A percentile compares a stretch with the other conserved stretches of the same genome.
Evolutionary conservation across 768 basidiomycete genomes (phyloP).

Genomic region (Porphyrellus cyaneotinctus): DNA sequence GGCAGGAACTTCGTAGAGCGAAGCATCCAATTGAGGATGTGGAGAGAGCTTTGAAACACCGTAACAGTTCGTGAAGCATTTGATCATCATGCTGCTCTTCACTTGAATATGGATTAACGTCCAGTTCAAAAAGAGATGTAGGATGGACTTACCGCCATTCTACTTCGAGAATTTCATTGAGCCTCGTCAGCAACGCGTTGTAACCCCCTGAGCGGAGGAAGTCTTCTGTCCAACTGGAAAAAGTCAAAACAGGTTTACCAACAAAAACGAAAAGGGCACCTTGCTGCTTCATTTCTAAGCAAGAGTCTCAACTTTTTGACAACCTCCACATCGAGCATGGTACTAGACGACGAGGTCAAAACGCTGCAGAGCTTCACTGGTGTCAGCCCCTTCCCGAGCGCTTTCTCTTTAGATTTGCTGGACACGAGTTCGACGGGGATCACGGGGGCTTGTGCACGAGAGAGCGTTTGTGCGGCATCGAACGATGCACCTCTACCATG

Average conservation of each 20-base stretch:
- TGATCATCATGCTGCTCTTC: slow-evolving; percentile 99
- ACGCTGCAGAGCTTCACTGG: slow-evolving; percentile 66
- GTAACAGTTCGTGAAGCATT: slow-evolving; percentile 83
- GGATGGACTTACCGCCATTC: slow-evolving; percentile 84
- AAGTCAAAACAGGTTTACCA: not conserved
- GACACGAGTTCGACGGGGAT: slow-evolving; percentile 36
- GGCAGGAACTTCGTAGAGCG: slow-evolving; percentile 84
- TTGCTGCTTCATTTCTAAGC: slow-evolving; percentile 87
- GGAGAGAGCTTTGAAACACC: slow-evolving; percentile 91
- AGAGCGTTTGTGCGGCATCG: slow-evolving; percentile 50
- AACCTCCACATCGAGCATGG: slow-evolving; percentile 75
- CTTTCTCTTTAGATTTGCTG: slow-evolving; percentile 50
- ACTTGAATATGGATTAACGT: slow-evolving; percentile 38
- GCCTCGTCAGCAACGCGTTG: slow-evolving; percentile 69
- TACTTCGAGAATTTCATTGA: slow-evolving; percentile 89
- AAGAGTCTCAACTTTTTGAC: slow-evolving; percentile 85
- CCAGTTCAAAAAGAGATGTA: not conserved
- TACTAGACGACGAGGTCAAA: slow-evolving; percentile 64
- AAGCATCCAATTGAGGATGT: slow-evolving; percentile 87
- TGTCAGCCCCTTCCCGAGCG: slow-evolving; percentile 48
- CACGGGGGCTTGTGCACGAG: slow-evolving; percentile 49
- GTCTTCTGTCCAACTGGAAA: slow-evolving; percentile 78
- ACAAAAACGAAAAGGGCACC: slow-evolving; percentile 38
- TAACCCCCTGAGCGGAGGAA: slow-evolving; percentile 87
- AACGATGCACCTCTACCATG: slow-evolving; percentile 63